Base-by-base conservation (phyloP, 1,284 basidiomycete genomes). In the Boletus semigastroideus region DNA sequence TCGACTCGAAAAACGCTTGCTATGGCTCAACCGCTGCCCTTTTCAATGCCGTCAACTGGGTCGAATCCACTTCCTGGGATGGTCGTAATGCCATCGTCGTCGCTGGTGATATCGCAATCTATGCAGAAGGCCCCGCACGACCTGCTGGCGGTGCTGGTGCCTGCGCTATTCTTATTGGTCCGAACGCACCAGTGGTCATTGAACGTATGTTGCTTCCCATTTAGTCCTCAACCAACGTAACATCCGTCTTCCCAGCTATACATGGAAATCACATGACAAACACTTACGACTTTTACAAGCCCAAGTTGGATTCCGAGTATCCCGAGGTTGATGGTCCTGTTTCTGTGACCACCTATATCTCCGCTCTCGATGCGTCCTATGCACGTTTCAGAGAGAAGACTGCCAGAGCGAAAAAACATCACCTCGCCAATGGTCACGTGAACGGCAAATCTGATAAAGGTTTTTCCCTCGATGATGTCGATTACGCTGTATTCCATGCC, bases 1-100 rank as follows among this genome's bases (percentile, higher is more conserved):
- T 99, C 69, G 96, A 99, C 78, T 94, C 92, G 54, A 99, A 99
- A 79, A 99, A 99, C 71, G 96, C 96, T 19, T 99, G 96, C 79
- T 99, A 99, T 71, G 96, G 96, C 44, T 96, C 94, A 38, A 99
- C 96, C 22, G 96, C 96, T 42, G 96, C 96, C 5, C 84, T 99
- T 55, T 98, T 97, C 86, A 98, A 98, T 74, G 89, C 94, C 48
- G 79, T 97, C 71, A 95, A 95, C 80, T 99, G 96, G 96, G 79
- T 98, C 58, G 96, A 99, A 74, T 90, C 86, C 42, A 86, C 86
- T 54, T 94, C 91, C n/a, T 99, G 96, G 96, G 96, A 99, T 67
- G 96, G 96, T 52, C 86, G 96, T 54, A 94, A 98, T 71, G 96
- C 96, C 25, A 95, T 99, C 61, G 95, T 99, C 60, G 94, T 99